Conservation (phyloP, 768 basidiomycete species). For the Suillus subluteus region DNA sequence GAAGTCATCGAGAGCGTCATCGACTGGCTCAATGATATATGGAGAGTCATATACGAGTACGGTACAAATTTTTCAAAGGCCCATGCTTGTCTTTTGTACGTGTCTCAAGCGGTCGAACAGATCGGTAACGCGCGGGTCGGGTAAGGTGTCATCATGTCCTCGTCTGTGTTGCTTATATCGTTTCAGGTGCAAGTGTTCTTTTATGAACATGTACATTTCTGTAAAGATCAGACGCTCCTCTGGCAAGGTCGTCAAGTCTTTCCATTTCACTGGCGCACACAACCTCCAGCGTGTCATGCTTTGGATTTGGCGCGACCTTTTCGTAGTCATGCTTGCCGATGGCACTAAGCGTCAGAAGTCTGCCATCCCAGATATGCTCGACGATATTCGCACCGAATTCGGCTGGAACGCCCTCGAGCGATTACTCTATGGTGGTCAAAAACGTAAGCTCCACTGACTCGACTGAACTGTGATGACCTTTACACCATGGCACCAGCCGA, state of each 20-base stretch:
- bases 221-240: slow-evolving; percentile 47
- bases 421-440: slow-evolving; percentile 57
- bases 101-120: slow-evolving; percentile 48
- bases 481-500: slow-evolving; percentile 15
- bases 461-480: slow-evolving; percentile 1
- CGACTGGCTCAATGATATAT: slow-evolving; percentile 66
- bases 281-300: slow-evolving; percentile 49
- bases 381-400: slow-evolving; percentile 56
- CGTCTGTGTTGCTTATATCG: slow-evolving; percentile 13
- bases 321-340: slow-evolving; percentile 55
- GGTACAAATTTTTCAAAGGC: slow-evolving; percentile 52
- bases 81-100: slow-evolving; percentile 59
- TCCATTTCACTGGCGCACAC: slow-evolving; percentile 51
- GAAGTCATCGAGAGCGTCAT: slow-evolving; percentile 60
- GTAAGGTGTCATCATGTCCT: slow-evolving; percentile 30
- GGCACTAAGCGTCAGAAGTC: slow-evolving; percentile 33
- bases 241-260: slow-evolving; percentile 51
- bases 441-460: slow-evolving; percentile 33
- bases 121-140: slow-evolving; percentile 44
- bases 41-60: slow-evolving; percentile 64
- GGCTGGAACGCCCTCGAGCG: slow-evolving; percentile 56
- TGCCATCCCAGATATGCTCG: slow-evolving; percentile 54
- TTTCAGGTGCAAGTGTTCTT: slow-evolving; percentile 58
- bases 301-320: slow-evolving; percentile 75
- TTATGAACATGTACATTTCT: slow-evolving; percentile 49